phyloP scores from a whole-genome alignment of 2,329 filamentous ascomycete genomes.

The Claviceps capensis region DNA sequence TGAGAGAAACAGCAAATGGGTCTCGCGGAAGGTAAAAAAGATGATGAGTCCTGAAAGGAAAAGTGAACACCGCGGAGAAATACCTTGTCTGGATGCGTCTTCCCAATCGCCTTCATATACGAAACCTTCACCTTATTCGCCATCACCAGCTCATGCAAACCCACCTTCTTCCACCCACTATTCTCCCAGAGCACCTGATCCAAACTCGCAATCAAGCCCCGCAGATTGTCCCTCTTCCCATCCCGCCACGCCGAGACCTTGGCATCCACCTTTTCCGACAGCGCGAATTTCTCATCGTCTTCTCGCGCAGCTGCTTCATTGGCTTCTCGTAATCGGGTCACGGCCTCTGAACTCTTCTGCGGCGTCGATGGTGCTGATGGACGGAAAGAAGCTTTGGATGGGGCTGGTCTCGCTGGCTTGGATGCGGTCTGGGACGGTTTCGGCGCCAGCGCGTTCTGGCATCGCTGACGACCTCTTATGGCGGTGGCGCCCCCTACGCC shows the following conservation, averaged over 20 bases:
- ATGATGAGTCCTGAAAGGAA: no score
- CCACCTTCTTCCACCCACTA: slow-evolving; percentile 93
- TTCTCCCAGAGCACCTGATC: slow-evolving; percentile 84
- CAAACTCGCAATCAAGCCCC: slow-evolving; percentile 73
- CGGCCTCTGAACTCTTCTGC: slow-evolving; percentile 55
- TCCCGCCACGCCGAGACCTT: slow-evolving; percentile 70
- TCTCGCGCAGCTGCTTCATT: slow-evolving; percentile 75
- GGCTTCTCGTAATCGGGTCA: slow-evolving; percentile 66
- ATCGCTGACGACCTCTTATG: slow-evolving; percentile 74
- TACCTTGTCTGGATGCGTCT: slow-evolving; percentile 98
- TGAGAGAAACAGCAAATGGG: no score
- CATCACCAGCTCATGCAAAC: slow-evolving; percentile 83
- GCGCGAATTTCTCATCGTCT: slow-evolving; percentile 85
- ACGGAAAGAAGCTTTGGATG: slow-evolving; percentile 21
- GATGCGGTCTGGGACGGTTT: slow-evolving; percentile 34
- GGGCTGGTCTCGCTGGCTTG: slow-evolving; percentile 25
- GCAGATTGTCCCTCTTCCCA: slow-evolving; percentile 83
- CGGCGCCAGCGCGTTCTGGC: slow-evolving; percentile 71
- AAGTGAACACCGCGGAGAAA: slow-evolving; percentile 1
- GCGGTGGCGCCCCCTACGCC: slow-evolving; percentile 78
- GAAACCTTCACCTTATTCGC: slow-evolving; percentile 91
- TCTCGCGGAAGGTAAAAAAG: no score
- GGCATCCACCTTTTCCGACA: slow-evolving; percentile 75
- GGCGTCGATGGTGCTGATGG: slow-evolving; percentile 27
- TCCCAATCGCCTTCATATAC: slow-evolving; percentile 98